Conservation (phyloP, 306 rosid species). For the Cucurbita maxima region DNA sequence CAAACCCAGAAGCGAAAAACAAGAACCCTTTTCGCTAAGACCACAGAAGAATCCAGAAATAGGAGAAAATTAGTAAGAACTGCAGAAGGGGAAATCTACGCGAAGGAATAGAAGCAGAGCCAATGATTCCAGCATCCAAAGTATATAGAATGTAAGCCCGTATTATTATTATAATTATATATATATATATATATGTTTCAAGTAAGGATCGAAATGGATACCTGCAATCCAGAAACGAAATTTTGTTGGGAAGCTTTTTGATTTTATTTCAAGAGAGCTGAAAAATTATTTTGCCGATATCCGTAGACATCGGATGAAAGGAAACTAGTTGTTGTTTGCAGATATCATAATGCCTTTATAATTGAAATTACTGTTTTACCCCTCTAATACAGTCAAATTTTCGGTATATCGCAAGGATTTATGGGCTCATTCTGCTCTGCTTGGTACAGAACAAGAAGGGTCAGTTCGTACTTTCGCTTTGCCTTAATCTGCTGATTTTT, state of each 20-base stretch:
- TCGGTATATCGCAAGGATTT: background rate
- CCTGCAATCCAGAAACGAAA: constrained; percentile 20
- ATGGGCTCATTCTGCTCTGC: background rate
- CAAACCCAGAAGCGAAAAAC: constrained; percentile 20
- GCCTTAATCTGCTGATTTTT: background rate
- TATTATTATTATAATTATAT: background rate
- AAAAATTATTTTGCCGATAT: background rate
- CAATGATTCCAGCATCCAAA: constrained; percentile 19
- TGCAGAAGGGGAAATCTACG: constrained; percentile 19
- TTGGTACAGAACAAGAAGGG: background rate
- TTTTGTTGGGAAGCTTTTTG: constrained; percentile 8
- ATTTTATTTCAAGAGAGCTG: background rate
- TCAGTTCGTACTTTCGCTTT: background rate
- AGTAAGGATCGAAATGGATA: constrained; percentile 18
- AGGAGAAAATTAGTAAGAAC: constrained; percentile 12
- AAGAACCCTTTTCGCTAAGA: constrained; percentile 16
- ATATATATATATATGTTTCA: background rate
- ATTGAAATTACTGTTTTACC: constrained; percentile 12
- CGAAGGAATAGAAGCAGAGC: constrained; percentile 21
- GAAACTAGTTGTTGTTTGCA: constrained; percentile 18
- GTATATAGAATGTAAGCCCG: constrained; percentile 11
- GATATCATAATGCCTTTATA: constrained; percentile 19
- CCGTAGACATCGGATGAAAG: constrained; percentile 16
- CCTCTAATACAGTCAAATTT: constrained; percentile 18
- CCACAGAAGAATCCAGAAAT: constrained; percentile 11